These are phyloP conservation scores for Calonectria pauciramosa DNA, from an alignment of 2,329 filamentous ascomycete genomes.

Conservation along the genomic window DNA sequence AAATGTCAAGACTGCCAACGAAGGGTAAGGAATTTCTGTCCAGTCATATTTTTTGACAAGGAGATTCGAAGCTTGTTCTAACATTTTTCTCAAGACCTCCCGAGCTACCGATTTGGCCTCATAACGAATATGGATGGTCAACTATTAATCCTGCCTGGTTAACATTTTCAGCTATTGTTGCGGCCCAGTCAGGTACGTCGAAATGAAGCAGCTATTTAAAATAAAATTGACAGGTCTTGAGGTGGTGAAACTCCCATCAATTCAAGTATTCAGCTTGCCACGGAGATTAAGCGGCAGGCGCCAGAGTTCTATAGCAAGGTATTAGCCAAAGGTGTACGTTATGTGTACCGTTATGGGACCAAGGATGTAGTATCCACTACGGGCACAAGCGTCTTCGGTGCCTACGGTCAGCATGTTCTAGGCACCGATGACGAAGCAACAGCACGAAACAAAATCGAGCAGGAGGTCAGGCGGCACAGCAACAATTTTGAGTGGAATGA, in stretches of 20 bases:
- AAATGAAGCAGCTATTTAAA: slow-evolving; percentile 27
- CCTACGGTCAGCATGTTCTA: slow-evolving; percentile 48
- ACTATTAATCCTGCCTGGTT: slow-evolving; percentile 54
- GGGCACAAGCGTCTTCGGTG: slow-evolving; percentile 48
- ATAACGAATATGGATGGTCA: slow-evolving; percentile 55
- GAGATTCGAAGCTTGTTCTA: background rate
- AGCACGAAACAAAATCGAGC: slow-evolving; percentile 45
- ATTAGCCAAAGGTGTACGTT: slow-evolving; percentile 49
- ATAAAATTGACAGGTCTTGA: slow-evolving; percentile 16
- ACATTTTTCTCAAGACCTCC: slow-evolving; percentile 39
- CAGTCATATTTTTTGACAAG: background rate
- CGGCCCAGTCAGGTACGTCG: slow-evolving; percentile 29
- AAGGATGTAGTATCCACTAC: slow-evolving; percentile 48
- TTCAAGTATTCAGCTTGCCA: slow-evolving; percentile 47
- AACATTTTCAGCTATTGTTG: slow-evolving; percentile 46
- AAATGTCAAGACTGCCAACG: slow-evolving; percentile 55
- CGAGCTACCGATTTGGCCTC: slow-evolving; percentile 55
- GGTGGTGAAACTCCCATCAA: slow-evolving; percentile 53
- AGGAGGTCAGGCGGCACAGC: slow-evolving; percentile 51
- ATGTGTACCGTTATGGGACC: slow-evolving; percentile 47
- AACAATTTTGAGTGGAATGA: slow-evolving; percentile 50
- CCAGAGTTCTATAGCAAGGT: slow-evolving; percentile 48
- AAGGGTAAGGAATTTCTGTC: slow-evolving; percentile 43
- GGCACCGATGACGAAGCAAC: slow-evolving; percentile 42
- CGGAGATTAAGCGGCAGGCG: slow-evolving; percentile 41